A percentile compares a stretch with the other conserved stretches of the same genome.
These are phyloP conservation scores for Cantharellus anzutake DNA, from an alignment of 768 basidiomycete species.

Conservation along the genomic window DNA sequence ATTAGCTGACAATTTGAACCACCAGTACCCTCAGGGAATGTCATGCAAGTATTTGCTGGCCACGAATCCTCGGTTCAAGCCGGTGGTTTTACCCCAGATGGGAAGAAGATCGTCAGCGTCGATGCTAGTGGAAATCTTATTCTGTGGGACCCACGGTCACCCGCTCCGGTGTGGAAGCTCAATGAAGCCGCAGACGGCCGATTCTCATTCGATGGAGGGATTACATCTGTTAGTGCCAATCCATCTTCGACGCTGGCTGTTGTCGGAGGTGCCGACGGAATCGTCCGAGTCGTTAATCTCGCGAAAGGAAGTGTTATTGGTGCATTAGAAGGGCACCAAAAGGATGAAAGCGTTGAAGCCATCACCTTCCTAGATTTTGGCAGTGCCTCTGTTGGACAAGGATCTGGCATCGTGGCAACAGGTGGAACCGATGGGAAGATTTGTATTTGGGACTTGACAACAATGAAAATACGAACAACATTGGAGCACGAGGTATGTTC, in stretches of 20 bases:
- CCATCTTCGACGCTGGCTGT: slow-evolving; percentile 77
- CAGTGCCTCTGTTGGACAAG: slow-evolving; percentile 24
- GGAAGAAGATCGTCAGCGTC: slow-evolving; percentile 81
- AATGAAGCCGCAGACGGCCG: slow-evolving; percentile 39
- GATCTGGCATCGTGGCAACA: slow-evolving; percentile 45
- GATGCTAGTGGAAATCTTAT: slow-evolving; percentile 67
- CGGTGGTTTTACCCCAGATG: slow-evolving; percentile 85
- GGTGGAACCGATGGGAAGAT: slow-evolving; percentile 89
- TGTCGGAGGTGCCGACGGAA: slow-evolving; percentile 70
- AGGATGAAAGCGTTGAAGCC: slow-evolving; percentile 78
- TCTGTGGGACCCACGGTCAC: slow-evolving; percentile 77
- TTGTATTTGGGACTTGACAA: slow-evolving; percentile 85
- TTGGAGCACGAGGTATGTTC: slow-evolving; percentile 57
- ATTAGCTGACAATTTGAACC: slow-evolving; percentile 1
- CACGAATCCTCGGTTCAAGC: slow-evolving; percentile 71
- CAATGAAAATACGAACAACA: slow-evolving; percentile 66
- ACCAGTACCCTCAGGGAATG: slow-evolving; percentile 85
- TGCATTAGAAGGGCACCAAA: slow-evolving; percentile 62
- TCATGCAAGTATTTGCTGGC: slow-evolving; percentile 90
- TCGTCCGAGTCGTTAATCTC: slow-evolving; percentile 73
- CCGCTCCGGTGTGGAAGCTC: slow-evolving; percentile 65
- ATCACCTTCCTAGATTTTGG: slow-evolving; percentile 67
- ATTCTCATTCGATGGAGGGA: slow-evolving; percentile 53
- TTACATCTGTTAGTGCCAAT: slow-evolving; percentile 76
- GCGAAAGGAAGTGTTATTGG: slow-evolving; percentile 69